phyloP scores from a whole-genome alignment of 1,139 yeast species.

The Williopsis jadinii region DNA sequence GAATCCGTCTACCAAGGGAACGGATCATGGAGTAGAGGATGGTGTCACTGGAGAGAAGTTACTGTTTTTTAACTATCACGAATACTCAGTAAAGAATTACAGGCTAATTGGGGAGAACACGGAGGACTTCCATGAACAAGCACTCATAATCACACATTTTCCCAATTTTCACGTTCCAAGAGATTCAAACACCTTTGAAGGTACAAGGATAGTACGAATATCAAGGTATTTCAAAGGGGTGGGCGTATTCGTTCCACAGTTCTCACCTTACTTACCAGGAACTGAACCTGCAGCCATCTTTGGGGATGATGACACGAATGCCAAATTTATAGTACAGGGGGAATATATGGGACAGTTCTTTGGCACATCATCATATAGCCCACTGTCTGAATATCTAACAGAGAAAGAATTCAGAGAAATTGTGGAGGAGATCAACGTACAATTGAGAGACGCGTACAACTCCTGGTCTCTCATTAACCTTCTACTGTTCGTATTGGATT shows the following conservation, averaged over 20 bases:
- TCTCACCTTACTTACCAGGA: conserved; percentile 55
- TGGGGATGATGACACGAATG: conserved; percentile 14
- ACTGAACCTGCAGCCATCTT: conserved; percentile 56
- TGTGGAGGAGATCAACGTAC: conserved; percentile 38
- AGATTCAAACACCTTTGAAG: conserved; percentile 26
- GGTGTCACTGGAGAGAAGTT: conserved; percentile 11
- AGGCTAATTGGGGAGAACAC: conserved; percentile 16
- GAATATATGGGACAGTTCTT: conserved; percentile 33
- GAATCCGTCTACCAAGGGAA: conserved; percentile 12
- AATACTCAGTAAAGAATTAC: conserved; percentile 37
- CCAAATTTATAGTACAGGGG: conserved; percentile 33
- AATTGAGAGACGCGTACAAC: conserved; percentile 35
- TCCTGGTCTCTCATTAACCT: conserved; percentile 32
- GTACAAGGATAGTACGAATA: conserved; percentile 55
- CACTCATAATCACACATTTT: conserved; percentile 54
- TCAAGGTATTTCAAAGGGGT: conserved; percentile 42
- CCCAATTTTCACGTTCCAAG: conserved; percentile 44
- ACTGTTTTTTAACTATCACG: conserved; percentile 64
- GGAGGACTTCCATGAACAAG: conserved; percentile 20
- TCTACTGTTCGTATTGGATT: conserved; percentile 37
- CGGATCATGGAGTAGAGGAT: conserved; percentile 1
- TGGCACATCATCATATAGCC: conserved; percentile 50
- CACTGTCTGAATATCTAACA: conserved; percentile 38
- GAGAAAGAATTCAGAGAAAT: conserved; percentile 35
- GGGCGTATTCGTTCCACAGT: conserved; percentile 43